Base-by-base conservation (phyloP, 768 basidiomycete species). In the Lyophyllum shimeji region DNA sequence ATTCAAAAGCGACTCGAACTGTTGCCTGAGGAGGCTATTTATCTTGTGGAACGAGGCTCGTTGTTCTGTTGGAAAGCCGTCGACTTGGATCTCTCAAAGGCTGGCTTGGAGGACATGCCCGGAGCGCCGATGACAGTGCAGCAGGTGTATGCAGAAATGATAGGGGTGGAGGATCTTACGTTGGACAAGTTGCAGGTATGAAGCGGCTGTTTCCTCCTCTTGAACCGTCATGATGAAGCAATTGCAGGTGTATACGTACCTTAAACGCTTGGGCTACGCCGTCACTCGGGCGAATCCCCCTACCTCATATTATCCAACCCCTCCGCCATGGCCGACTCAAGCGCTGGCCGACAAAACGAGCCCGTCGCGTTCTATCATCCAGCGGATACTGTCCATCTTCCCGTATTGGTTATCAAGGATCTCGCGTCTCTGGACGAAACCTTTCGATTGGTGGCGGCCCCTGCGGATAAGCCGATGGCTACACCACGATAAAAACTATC, bases 11-110 rank as follows among this genome's bases (percentile, higher is more conserved):
- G 86, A 24, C 74, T 93, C 17, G 94, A 98, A 65, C 78, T 99
- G 0, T 78, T 99, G 1, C 97, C 97, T 0, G 97, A 99, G 73
- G 97, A 99, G 74, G 85, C 93, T 0, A 79, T 99, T 17, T 98
- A 98, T 75, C 82, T 98, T 29, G 80, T 96, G 44, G 97, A 98
- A 71, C 77, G 95, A 42, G 96, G 97, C 0, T 81, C 89, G 1
- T 73, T 98, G 59, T 89, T 91, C 59, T 94, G 94, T 64, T 94
- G 88, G 82, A 88, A 85, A 65, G 75, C 83, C 0, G 66, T 65
- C 12, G 69, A 73, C 25, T 43, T 71, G 27, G 58, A 69, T 33
- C 44, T 67, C 13, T 49, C 71, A 52, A 68, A 76, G 6, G 62
- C 69, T 12, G 73, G 70, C 25, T 37, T 74, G 45, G 72, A 76